These are phyloP conservation scores for Microsporum canis DNA, from an alignment of 2,329 filamentous ascomycete species.

Conservation along the genomic window DNA sequence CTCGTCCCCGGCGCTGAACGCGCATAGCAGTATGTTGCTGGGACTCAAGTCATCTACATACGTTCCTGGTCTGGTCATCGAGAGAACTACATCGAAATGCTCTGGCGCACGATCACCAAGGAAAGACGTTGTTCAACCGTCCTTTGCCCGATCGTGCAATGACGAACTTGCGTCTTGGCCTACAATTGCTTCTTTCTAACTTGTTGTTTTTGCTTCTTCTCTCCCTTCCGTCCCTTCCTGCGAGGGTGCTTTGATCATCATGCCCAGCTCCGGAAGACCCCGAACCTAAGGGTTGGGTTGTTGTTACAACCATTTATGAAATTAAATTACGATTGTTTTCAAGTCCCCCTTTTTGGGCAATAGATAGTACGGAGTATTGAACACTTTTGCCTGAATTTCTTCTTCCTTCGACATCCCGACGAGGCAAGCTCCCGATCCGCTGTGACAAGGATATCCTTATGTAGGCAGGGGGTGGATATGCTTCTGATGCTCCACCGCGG, in stretches of 20 bases:
- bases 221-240: neutral
- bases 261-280: slow-evolving; percentile 76
- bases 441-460: neutral
- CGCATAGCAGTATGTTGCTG: neutral
- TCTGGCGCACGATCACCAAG: neutral
- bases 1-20: neutral
- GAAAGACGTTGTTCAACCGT: neutral
- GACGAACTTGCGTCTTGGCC: slow-evolving; percentile 4
- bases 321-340: neutral
- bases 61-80: neutral
- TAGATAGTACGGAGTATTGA: neutral
- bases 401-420: neutral
- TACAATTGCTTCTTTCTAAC: neutral
- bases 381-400: neutral
- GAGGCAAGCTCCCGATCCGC: neutral
- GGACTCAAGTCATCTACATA: neutral
- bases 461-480: neutral
- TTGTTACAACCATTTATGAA: neutral
- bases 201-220: neutral
- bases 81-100: neutral
- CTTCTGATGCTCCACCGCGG: neutral
- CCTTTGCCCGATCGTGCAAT: neutral
- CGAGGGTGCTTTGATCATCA: slow-evolving; percentile 60
- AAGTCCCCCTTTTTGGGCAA: neutral
- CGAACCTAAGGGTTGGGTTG: slow-evolving; percentile 45